Conservation (phyloP, 129 eudicot genomes). For the Arctium lappa region DNA sequence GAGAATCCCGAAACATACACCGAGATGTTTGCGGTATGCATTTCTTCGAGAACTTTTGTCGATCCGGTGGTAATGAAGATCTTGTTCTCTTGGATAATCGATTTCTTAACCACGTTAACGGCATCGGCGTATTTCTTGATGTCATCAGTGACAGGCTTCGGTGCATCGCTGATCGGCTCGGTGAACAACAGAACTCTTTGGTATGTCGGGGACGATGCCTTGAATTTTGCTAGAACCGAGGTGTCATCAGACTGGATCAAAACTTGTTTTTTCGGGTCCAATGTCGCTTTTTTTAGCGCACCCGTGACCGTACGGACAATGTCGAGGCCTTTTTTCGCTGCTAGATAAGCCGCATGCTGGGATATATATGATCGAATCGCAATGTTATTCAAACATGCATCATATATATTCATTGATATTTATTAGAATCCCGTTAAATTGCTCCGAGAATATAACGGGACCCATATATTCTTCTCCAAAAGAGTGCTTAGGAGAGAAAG, state of each 20-base stretch:
- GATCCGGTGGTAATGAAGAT: constrained; percentile 34
- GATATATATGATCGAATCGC: neutral
- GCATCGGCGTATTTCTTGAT: constrained; percentile 81
- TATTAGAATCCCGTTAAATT: neutral
- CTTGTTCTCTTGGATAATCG: constrained; percentile 28
- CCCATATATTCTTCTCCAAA: neutral
- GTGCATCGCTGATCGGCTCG: constrained; percentile 40
- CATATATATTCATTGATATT: too few species aligned
- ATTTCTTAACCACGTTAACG: constrained; percentile 39
- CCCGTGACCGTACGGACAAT: constrained; percentile 36
- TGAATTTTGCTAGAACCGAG: constrained; percentile 62
- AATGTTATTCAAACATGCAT: neutral
- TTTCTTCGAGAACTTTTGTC: constrained; percentile 46
- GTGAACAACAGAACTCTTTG: constrained; percentile 46
- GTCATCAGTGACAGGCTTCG: constrained; percentile 39
- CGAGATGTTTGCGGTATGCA: constrained; percentile 74
- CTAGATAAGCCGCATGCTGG: constrained; percentile 81
- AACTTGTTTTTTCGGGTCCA: constrained; percentile 65
- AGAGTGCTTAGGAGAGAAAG: too few species aligned
- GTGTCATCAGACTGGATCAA: constrained; percentile 79
- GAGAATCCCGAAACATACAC: constrained; percentile 55
- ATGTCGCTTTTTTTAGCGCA: constrained; percentile 58
- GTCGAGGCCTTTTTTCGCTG: constrained; percentile 70
- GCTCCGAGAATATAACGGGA: neutral
- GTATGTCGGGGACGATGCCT: constrained; percentile 39